Conservation (phyloP, 805 yeast genomes). For the Komagataella kurtzmanii region DNA sequence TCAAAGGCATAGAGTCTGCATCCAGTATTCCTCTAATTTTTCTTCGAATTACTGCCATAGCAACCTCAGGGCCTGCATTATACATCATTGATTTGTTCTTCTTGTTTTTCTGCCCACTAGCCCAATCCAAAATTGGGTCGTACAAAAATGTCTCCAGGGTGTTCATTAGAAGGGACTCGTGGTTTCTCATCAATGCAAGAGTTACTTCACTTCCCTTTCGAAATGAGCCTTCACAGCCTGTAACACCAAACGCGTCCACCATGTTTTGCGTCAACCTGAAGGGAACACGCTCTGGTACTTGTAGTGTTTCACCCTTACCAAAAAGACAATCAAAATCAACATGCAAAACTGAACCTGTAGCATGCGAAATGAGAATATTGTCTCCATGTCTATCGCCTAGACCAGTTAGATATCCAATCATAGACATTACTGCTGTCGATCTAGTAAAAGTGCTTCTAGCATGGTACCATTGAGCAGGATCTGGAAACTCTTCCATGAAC, state of each 20-base stretch:
- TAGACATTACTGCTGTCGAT: conserved; percentile 91
- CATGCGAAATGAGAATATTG: conserved; percentile 62
- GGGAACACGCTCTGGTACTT: conserved; percentile 89
- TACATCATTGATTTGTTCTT: conserved; percentile 10
- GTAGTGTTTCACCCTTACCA: conserved; percentile 64
- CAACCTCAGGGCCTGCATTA: conserved; percentile 43
- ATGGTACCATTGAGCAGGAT: conserved; percentile 77
- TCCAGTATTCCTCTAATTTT: conserved; percentile 77
- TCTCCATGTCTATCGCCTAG: conserved; percentile 96
- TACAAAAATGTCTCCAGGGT: conserved; percentile 84
- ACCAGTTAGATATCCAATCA: conserved; percentile 89
- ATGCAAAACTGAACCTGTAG: conserved; percentile 71
- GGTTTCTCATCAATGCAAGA: conserved; percentile 50
- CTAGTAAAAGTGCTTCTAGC: conserved; percentile 65
- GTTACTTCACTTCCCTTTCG: conserved; percentile 81
- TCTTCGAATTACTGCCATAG: conserved; percentile 57
- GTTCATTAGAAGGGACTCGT: conserved; percentile 80
- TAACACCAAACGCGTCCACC: conserved; percentile 75
- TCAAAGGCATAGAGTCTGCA: conserved; percentile 73
- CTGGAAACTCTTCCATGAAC: conserved; percentile 83
- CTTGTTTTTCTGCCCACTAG: conserved; percentile 23
- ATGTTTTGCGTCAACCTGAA: conserved; percentile 82
- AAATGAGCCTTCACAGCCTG: conserved; percentile 84
- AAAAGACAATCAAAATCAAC: conserved; percentile 96
- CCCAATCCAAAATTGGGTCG: conserved; percentile 85